Conservation (phyloP, 352 stramenopile genomes). For the Phytopythium kandeliae region DNA sequence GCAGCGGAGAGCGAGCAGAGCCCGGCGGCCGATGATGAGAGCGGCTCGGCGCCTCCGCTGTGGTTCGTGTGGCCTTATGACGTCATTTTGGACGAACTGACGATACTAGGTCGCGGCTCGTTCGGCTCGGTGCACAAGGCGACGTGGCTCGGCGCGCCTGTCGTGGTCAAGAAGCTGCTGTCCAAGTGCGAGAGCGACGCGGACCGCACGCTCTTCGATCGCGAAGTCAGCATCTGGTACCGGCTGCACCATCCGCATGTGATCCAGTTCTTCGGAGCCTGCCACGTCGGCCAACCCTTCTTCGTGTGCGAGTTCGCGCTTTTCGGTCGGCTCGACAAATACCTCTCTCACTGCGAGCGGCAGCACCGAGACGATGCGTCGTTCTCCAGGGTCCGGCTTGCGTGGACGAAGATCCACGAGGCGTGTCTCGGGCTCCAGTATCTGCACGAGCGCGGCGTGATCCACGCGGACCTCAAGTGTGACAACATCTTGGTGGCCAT, state of each 20-base stretch:
- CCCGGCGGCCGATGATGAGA: not conserved
- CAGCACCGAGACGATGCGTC: not conserved
- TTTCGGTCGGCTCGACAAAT: slow-evolving; percentile 13
- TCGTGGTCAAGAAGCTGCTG: slow-evolving; percentile 11
- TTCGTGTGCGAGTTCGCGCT: slow-evolving; percentile 13
- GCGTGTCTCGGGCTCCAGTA: slow-evolving; percentile 16
- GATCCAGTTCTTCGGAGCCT: slow-evolving; percentile 4
- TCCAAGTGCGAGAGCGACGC: not conserved
- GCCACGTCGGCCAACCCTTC: slow-evolving; percentile 22
- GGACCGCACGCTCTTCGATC: slow-evolving; percentile 8
- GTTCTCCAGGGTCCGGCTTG: not conserved
- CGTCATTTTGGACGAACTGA: slow-evolving; percentile 1
- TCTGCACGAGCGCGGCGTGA: slow-evolving; percentile 11
- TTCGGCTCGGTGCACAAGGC: slow-evolving; percentile 5
- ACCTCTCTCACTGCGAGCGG: slow-evolving; percentile 5
- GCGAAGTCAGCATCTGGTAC: slow-evolving; percentile 25
- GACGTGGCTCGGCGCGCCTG: slow-evolving; percentile 7
- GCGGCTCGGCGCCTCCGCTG: not conserved
- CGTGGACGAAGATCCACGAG: slow-evolving; percentile 18
- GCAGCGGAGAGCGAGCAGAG: too few species aligned
- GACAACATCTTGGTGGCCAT: slow-evolving; percentile 18
- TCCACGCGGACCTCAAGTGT: slow-evolving; percentile 25
- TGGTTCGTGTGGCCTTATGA: slow-evolving; percentile 3
- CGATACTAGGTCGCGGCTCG: slow-evolving; percentile 1
- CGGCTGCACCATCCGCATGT: slow-evolving; percentile 14